Base-by-base conservation (phyloP, 2,329 filamentous ascomycete species). In the Verticillium tricorpus region DNA sequence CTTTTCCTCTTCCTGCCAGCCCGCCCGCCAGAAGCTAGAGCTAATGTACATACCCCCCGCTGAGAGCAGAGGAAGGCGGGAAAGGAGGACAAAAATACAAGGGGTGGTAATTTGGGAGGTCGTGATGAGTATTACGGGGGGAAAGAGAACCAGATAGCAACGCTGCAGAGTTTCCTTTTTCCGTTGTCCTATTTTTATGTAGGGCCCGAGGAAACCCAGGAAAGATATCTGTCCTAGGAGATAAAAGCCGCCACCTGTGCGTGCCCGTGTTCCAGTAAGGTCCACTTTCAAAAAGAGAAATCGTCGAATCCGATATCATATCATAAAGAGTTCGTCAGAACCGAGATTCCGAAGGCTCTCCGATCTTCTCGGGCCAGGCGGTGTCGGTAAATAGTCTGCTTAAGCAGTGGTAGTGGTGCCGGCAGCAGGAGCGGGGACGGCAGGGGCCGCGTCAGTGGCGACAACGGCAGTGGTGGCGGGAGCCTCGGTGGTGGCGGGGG, bases 11-110 rank as follows among this genome's bases (percentile, higher is more conserved):
- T 63, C 66, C 70, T 67, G 62, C 60, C 60, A 62, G 65, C 66
- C 70, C 68, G 65, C 67, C 64, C 69, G 68, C 65, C 54, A 56
- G 54, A 56, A 65, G 69, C 69, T 67, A 65, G 72, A 72, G 69
- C 71, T 75, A 74, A 68, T 69, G 67, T 74, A 73, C 72, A 74
- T 71, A 73, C 73, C 71, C 72, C 71, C 70, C 69, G 67, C 68
- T 69, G 64, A 68, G 69, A 39, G 34, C 22, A 31, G 37, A 25
- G 65, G 66, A 71, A 63, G 68, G 71, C 70, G 69, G 72, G 70
- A 71, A 70, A 63, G 60, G 64, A 57, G 61, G 61, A 74, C 69
- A 71, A 74, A 74, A 72, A 76, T 61, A 60, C 28, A 56, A 56
- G 58, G 61, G 60, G 57, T 35, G 9, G 37, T 57, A 28, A 56